Evolutionary conservation across 1,139 yeast genomes (phyloP).

Genomic region (Geotrichum fermentans): DNA sequence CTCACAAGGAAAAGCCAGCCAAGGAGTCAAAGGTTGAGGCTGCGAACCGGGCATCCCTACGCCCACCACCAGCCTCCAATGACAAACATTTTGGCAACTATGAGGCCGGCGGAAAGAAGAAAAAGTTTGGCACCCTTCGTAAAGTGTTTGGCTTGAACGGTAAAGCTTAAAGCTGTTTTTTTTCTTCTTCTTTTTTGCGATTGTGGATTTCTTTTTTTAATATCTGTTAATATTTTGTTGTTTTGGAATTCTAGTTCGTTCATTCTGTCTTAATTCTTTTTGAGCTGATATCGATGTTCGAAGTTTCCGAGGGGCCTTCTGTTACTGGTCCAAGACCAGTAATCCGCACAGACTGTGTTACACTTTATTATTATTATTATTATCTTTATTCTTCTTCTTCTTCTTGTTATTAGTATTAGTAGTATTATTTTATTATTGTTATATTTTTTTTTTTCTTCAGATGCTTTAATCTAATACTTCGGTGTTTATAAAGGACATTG

Average conservation of each 20-base stretch:
- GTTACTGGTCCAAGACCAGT: too few relatives aligned
- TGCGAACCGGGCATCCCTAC: not conserved
- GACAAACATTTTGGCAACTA: constrained; percentile 4
- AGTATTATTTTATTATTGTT: constrained; percentile 4
- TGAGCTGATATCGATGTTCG: too few relatives aligned
- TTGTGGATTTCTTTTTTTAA: not conserved
- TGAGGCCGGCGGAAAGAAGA: constrained; percentile 25
- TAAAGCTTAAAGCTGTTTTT: not conserved
- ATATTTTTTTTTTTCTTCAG: not conserved
- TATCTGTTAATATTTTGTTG: not conserved
- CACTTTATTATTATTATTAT: constrained; percentile 1
- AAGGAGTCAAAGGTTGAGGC: not conserved
- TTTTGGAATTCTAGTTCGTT: not conserved
- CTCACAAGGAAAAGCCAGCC: not conserved
- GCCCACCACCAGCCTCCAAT: too few relatives aligned
- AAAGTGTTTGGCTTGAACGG: constrained; percentile 28
- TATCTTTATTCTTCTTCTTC: constrained; percentile 12
- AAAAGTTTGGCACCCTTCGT: constrained; percentile 31
- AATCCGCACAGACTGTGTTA: not conserved
- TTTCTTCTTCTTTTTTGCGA: constrained; percentile 4
- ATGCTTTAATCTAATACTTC: not conserved
- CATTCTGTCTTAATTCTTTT: constrained; percentile 2
- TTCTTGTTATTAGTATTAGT: not conserved
- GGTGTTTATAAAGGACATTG: not conserved
- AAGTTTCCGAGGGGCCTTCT: too few relatives aligned